Base-by-base conservation (phyloP, 108 stramenopile species). In the Discostella pseudostelligera region DNA sequence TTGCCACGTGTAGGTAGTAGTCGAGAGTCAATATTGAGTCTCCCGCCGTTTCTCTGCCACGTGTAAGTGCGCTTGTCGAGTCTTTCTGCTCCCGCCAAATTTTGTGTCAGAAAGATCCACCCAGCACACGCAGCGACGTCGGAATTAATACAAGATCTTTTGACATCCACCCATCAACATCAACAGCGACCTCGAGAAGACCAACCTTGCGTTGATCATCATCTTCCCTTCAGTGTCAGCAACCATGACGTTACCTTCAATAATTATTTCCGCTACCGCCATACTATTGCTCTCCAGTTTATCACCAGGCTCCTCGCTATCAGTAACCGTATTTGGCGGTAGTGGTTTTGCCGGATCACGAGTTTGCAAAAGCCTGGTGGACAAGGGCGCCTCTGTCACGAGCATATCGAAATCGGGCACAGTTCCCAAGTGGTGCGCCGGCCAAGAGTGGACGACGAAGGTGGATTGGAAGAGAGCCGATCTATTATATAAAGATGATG, bases 271-370 rank as follows among this genome's bases (percentile, higher is more conserved):
- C 16, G 16, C 53, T 11, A 12, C 10, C 53, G 12, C 53, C 53
- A 32, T 32, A 32, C 40, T 46, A 21, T 19, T 47, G 44, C n/a
- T 65, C 14, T 28, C 68, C 12, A 8, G 14, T 14, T 24, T 66
- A 16, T 69, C 61, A 20, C 56, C 43, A 25, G 26, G 19, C 24
- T 69, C 32, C 37, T 61, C 68, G 3, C 44, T 65, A 35, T 42
- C 55, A 13, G 74, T 82, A 0, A 70, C 74, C 9, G 88, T 89
- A 3, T 72, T 89, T 35, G 88, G 88, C 10, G 88, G 88, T 8
- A 76, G 72, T 11, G 88, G 88, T 16, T 87, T 89, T 42, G 66
- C 81, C 0, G 88, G 88, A 22, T 82, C 80, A 14, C 77, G 81
- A 11, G 84, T 89, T 1, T 79, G 81, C 19, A 67, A 81, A 58